These are phyloP conservation scores for Cryphonectria carpinicola DNA, from an alignment of 2,329 filamentous ascomycete genomes.

Conservation along the genomic window DNA sequence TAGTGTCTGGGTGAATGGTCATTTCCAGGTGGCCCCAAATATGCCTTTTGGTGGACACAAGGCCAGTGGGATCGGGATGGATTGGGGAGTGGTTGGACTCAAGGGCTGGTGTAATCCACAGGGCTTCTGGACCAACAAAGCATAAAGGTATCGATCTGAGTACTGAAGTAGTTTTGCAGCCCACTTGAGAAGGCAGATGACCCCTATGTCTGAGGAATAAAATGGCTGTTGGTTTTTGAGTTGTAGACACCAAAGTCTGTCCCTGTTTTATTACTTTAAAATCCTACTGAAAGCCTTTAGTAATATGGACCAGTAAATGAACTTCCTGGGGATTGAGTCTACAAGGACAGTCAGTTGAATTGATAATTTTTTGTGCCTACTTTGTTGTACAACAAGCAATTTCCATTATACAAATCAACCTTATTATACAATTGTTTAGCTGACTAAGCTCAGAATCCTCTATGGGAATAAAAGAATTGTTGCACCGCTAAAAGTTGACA, in stretches of 20 bases:
- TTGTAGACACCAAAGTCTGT: no score
- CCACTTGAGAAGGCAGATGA: not conserved
- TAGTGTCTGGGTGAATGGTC: slow-evolving; percentile 57
- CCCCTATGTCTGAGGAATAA: not conserved
- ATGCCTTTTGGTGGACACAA: slow-evolving; percentile 55
- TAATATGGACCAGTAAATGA: no score
- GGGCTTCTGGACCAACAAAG: slow-evolving; percentile 27
- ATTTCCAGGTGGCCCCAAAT: slow-evolving; percentile 41
- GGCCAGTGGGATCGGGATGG: slow-evolving; percentile 53
- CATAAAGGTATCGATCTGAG: not conserved
- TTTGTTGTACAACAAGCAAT: no score
- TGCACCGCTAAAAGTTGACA: not conserved
- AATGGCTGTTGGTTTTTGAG: no score
- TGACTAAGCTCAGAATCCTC: not conserved
- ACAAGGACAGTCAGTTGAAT: no score
- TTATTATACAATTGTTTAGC: not conserved
- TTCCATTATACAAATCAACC: no score
- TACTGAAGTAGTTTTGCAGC: not conserved
- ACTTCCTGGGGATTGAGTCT: no score
- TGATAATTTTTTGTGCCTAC: no score
- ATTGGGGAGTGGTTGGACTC: slow-evolving; percentile 47
- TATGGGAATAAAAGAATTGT: not conserved
- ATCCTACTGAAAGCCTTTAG: no score
- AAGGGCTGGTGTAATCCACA: slow-evolving; percentile 39
- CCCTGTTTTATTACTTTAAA: no score